phyloP scores from a whole-genome alignment of 345 rosid species.

The Corchorus olitorius region DNA sequence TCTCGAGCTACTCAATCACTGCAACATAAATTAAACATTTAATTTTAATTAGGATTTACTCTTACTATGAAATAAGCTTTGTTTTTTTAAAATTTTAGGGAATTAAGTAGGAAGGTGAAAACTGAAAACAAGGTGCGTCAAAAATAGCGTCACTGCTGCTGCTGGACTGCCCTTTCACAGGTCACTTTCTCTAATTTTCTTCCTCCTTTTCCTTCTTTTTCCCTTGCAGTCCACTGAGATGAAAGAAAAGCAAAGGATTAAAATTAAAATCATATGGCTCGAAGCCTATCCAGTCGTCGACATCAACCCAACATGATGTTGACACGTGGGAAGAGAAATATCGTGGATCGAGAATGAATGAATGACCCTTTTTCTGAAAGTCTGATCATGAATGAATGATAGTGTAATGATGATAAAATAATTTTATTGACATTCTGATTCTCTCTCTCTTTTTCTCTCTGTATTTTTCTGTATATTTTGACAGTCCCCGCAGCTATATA shows the following conservation, averaged over 20 bases:
- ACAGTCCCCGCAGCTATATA: slow-evolving; percentile 15
- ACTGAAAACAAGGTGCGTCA: slow-evolving; percentile 21
- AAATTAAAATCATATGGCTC: slow-evolving; percentile 39
- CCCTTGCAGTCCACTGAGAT: too few relatives aligned
- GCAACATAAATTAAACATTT: slow-evolving; percentile 1
- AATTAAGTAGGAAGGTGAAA: background rate
- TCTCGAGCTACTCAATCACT: slow-evolving; percentile 58
- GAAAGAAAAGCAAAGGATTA: too few relatives aligned
- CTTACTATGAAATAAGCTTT: background rate
- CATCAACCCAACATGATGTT: slow-evolving; percentile 15
- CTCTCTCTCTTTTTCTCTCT: background rate
- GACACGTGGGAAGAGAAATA: slow-evolving; percentile 34
- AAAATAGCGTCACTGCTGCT: slow-evolving; percentile 11
- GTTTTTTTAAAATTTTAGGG: background rate
- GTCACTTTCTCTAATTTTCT: background rate
- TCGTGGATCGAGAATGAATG: slow-evolving; percentile 22
- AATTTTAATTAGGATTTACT: too few relatives aligned
- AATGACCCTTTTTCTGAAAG: background rate
- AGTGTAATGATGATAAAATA: slow-evolving; percentile 56
- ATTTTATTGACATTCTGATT: slow-evolving; percentile 45
- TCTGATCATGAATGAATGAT: slow-evolving; percentile 30
- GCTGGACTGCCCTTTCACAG: background rate
- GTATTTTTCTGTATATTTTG: slow-evolving; percentile 11
- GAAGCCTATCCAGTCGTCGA: slow-evolving; percentile 17
- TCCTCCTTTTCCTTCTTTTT: too few relatives aligned